phyloP scores from a whole-genome alignment of 495 filamentous ascomycete genomes.

The Aspergillus bertholletiae region DNA sequence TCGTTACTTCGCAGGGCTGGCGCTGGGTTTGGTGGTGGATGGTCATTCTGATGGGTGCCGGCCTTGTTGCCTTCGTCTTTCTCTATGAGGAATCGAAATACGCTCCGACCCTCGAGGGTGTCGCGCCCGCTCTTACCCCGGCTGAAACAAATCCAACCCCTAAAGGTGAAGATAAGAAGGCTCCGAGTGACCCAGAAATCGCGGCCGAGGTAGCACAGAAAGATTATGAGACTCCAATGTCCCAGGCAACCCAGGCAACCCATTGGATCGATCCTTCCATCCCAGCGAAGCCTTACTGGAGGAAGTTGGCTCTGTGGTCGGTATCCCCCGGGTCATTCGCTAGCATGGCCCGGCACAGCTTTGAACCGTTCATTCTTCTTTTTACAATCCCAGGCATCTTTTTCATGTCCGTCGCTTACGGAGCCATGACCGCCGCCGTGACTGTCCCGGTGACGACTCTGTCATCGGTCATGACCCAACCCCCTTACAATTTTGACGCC shows the following conservation, averaged over 20 bases:
- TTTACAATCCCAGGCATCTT: conserved; percentile 29
- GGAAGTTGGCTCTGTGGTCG: conserved; percentile 23
- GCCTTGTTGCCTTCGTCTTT: conserved; percentile 34
- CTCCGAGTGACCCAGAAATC: background rate
- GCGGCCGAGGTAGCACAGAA: background rate
- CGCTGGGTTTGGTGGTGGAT: conserved; percentile 52
- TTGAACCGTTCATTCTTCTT: conserved; percentile 21
- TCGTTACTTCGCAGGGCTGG: conserved; percentile 44
- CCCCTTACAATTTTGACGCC: conserved; percentile 39
- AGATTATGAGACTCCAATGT: background rate
- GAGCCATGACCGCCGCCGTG: conserved; percentile 26
- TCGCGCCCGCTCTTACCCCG: too few relatives aligned
- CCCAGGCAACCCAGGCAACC: conserved; percentile 3
- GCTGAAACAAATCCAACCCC: background rate
- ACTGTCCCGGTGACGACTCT: conserved; percentile 29
- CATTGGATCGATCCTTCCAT: background rate
- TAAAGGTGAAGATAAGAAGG: background rate
- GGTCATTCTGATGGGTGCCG: conserved; percentile 40
- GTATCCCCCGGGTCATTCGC: conserved; percentile 16
- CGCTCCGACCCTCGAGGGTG: background rate
- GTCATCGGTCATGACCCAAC: conserved; percentile 26
- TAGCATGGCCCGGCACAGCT: conserved; percentile 15
- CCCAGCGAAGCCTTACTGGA: conserved; percentile 17
- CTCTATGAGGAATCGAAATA: conserved; percentile 45
- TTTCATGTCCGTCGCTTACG: conserved; percentile 36